Conservation (phyloP, 441 rosid genomes). For the Kokia cookei region DNA sequence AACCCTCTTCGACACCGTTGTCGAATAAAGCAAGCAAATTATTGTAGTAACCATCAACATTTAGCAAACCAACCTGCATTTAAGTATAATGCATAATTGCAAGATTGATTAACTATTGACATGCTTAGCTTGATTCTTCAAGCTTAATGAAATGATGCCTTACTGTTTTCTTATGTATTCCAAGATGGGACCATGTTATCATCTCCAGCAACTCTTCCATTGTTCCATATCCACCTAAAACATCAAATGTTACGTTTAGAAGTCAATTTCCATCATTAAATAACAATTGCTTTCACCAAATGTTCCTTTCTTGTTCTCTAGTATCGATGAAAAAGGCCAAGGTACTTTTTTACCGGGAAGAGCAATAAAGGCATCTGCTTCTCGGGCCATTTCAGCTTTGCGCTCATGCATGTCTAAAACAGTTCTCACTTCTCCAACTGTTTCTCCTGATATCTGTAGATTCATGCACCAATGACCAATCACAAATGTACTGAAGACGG, state of each 20-base stretch:
- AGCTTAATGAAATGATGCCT: slow-evolving; percentile 12
- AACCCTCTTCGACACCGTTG: slow-evolving; percentile 87
- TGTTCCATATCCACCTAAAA: slow-evolving; percentile 91
- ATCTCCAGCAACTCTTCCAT: slow-evolving; percentile 96
- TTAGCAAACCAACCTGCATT: slow-evolving; percentile 81
- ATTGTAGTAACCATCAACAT: slow-evolving; percentile 88
- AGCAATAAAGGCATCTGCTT: slow-evolving; percentile 91
- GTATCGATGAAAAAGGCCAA: not conserved
- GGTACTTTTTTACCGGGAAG: slow-evolving; percentile 66
- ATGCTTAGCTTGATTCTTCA: not conserved
- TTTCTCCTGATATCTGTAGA: slow-evolving; percentile 79
- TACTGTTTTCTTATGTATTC: slow-evolving; percentile 94
- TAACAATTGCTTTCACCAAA: not conserved
- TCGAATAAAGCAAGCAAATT: slow-evolving; percentile 74
- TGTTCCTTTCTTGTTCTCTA: not conserved
- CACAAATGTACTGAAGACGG: not conserved
- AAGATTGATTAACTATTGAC: not conserved
- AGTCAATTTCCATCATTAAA: not conserved
- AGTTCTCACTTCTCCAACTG: slow-evolving; percentile 78
- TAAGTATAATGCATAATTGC: not conserved
- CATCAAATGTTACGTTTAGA: not conserved
- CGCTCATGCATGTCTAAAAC: slow-evolving; percentile 95
- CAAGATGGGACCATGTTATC: slow-evolving; percentile 98
- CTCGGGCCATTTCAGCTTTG: slow-evolving; percentile 91
- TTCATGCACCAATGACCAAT: not conserved